phyloP scores from a whole-genome alignment of 257 asterid genomes.

The Penstemon newberryi region DNA sequence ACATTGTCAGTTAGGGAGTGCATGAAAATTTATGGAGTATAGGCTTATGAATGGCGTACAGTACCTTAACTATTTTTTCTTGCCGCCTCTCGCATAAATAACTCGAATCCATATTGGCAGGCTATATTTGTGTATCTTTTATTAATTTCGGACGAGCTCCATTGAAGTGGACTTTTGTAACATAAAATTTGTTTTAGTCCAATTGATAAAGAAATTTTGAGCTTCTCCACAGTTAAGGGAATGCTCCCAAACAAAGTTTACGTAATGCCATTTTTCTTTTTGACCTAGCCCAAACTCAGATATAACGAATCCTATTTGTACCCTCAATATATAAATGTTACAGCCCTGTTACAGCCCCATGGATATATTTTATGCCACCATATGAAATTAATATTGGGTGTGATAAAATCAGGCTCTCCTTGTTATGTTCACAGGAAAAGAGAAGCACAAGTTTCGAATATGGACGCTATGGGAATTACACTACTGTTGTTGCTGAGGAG shows the following conservation, averaged over 20 bases:
- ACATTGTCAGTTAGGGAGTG: not conserved
- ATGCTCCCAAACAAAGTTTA: not conserved
- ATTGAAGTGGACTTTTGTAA: too few species aligned
- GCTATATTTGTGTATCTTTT: not conserved
- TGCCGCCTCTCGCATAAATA: constrained; percentile 6
- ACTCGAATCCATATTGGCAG: not conserved
- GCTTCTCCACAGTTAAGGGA: not conserved
- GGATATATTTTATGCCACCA: constrained; percentile 10
- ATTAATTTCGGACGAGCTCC: too few species aligned
- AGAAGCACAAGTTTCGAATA: constrained; percentile 76
- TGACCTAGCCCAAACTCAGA: not conserved
- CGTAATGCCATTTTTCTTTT: not conserved
- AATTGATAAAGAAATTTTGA: not conserved
- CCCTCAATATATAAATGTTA: not conserved
- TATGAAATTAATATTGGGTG: constrained; percentile 8
- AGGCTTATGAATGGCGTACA: not conserved
- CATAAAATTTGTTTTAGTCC: not conserved
- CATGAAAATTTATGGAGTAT: not conserved
- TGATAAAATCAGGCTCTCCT: constrained; percentile 5
- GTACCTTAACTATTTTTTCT: not conserved
- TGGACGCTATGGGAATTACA: constrained; percentile 90
- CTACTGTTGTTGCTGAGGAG: constrained; percentile 81
- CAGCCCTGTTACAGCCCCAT: not conserved
- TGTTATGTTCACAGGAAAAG: constrained; percentile 65
- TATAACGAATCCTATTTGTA: not conserved